These are phyloP conservation scores for Schwanniomyces yamadae DNA, from an alignment of 805 yeast species.

Conservation along the genomic window DNA sequence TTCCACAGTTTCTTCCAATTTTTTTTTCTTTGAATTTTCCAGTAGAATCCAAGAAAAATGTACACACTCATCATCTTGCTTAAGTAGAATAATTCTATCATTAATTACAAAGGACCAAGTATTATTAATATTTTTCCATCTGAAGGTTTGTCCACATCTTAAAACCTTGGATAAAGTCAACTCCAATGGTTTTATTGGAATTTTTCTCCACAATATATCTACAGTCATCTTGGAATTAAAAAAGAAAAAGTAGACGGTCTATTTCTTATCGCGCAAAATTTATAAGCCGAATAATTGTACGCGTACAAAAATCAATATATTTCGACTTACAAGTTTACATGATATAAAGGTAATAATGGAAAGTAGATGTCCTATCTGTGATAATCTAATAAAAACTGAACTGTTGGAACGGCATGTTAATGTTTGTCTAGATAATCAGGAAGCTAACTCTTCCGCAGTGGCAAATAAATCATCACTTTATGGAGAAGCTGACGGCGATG, in stretches of 20 bases:
- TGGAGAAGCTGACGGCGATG: too few relatives aligned
- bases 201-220: constrained; percentile 22
- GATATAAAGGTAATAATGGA: constrained; percentile 8
- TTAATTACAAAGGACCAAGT: constrained; percentile 66
- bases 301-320: too few relatives aligned
- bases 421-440: constrained; percentile 35
- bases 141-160: constrained; percentile 82
- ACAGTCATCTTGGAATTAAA: constrained; percentile 17
- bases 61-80: constrained; percentile 52
- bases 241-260: background rate
- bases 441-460: constrained; percentile 3
- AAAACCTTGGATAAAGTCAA: constrained; percentile 62
- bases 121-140: constrained; percentile 66
- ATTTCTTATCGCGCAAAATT: background rate
- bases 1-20: constrained; percentile 9
- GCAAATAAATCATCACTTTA: background rate
- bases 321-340: too few relatives aligned
- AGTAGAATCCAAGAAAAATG: constrained; percentile 49
- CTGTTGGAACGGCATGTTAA: constrained; percentile 42
- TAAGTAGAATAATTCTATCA: constrained; percentile 62
- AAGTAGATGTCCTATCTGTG: constrained; percentile 37
- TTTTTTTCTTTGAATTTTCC: constrained; percentile 6
- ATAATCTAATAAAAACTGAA: constrained; percentile 17
- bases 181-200: constrained; percentile 37
- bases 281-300: background rate